Evolutionary conservation across 164 flowering plant genomes (phyloP).

Genomic region (Liriodendron chinense): DNA sequence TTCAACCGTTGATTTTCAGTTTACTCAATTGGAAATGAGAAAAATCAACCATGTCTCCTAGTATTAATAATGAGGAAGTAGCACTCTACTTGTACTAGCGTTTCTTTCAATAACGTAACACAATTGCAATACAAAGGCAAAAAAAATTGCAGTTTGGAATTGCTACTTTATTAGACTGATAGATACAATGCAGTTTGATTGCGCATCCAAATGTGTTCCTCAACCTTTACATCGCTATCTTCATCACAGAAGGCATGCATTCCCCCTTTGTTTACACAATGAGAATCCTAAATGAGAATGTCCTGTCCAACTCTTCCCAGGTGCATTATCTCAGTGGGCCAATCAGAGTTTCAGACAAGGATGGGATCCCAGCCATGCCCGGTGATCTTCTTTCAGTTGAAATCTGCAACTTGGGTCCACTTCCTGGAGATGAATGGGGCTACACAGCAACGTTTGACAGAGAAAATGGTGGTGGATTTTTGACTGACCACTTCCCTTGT

Average conservation of each 20-base stretch:
- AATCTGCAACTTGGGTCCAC: conserved; percentile 90
- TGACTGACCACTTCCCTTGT: conserved; percentile 89
- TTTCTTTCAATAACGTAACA: background rate
- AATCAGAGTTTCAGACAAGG: conserved; percentile 59
- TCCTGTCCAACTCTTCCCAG: conserved; percentile 24
- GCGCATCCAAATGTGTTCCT: background rate
- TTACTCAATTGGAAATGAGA: background rate
- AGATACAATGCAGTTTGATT: background rate
- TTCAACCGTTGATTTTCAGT: background rate
- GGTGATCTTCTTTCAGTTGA: conserved; percentile 96
- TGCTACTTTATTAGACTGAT: background rate
- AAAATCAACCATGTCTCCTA: background rate
- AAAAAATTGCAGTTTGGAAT: background rate
- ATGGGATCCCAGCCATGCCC: conserved; percentile 74
- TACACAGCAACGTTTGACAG: conserved; percentile 84
- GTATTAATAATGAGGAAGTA: background rate
- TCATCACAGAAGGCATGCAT: background rate
- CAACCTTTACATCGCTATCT: background rate
- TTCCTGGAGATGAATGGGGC: conserved; percentile 98
- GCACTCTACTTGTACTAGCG: background rate
- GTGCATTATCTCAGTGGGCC: conserved; percentile 94
- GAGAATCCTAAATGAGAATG: background rate
- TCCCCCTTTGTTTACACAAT: too few species aligned
- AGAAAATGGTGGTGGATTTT: conserved; percentile 95
- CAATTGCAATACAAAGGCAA: background rate